Evolutionary conservation across 257 asterid genomes (phyloP).

Genomic region (Solanum etuberosum): DNA sequence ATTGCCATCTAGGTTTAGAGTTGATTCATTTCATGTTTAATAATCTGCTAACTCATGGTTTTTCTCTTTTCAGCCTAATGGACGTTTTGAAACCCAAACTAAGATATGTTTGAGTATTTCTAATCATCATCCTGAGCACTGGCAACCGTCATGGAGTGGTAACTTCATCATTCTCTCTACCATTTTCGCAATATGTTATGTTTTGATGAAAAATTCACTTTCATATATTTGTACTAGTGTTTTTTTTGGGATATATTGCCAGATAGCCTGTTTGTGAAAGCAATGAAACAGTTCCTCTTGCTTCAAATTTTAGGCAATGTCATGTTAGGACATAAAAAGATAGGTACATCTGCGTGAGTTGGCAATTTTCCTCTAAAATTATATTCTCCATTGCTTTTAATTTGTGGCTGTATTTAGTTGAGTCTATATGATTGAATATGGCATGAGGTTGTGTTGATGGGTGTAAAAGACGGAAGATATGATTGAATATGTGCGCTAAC

Average conservation of each 20-base stretch:
- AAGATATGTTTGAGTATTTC: constrained; percentile 97
- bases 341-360: background rate
- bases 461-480: background rate
- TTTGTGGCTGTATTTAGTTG: background rate
- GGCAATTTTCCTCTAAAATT: background rate
- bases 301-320: background rate
- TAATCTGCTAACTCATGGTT: constrained; percentile 1
- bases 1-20: background rate
- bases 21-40: background rate
- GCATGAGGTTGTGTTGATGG: background rate
- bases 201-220: background rate
- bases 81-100: constrained; percentile 92
- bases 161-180: background rate
- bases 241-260: background rate
- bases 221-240: background rate
- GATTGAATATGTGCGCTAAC: background rate
- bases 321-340: background rate
- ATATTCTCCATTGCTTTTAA: background rate
- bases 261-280: background rate
- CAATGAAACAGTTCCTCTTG: background rate
- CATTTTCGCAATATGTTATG: background rate
- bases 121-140: constrained; percentile 96
- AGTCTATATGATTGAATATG: background rate
- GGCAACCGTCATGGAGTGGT: constrained; percentile 99
- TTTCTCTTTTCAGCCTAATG: constrained; percentile 59